phyloP scores from a whole-genome alignment of 2,329 filamentous ascomycete genomes.

The Pyrenochaeta sp. region DNA sequence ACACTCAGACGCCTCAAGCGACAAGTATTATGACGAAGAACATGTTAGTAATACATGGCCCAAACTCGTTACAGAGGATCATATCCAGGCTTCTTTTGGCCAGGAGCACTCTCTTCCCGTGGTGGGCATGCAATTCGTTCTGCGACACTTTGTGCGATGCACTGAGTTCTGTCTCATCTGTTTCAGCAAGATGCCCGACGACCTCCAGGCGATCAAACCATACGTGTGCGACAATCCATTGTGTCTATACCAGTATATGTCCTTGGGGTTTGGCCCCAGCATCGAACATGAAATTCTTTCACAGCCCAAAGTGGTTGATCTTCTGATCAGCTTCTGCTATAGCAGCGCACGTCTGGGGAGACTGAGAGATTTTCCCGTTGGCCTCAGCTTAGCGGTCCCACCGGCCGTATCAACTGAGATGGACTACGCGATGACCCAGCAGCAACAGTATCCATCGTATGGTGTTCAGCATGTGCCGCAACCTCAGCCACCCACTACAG shows the following conservation, averaged over 20 bases:
- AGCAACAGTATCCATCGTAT: slow-evolving; percentile 1
- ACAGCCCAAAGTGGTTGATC: slow-evolving; percentile 83
- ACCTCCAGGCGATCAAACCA: slow-evolving; percentile 76
- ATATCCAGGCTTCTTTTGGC: slow-evolving; percentile 50
- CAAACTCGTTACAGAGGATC: slow-evolving; percentile 59
- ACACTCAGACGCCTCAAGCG: slow-evolving; percentile 44
- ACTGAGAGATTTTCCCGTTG: slow-evolving; percentile 65
- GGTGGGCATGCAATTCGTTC: slow-evolving; percentile 74
- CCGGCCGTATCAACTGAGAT: slow-evolving; percentile 26
- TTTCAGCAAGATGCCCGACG: slow-evolving; percentile 70
- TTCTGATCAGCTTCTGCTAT: slow-evolving; percentile 85
- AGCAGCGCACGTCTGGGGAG: slow-evolving; percentile 56
- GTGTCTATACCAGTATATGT: slow-evolving; percentile 89
- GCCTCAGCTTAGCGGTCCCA: slow-evolving; percentile 65
- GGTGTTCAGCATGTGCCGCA: not conserved
- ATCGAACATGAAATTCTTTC: slow-evolving; percentile 84
- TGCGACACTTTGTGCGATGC: slow-evolving; percentile 80
- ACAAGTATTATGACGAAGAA: slow-evolving; percentile 51
- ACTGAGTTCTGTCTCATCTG: slow-evolving; percentile 90
- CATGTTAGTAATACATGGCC: slow-evolving; percentile 50
- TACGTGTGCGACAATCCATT: slow-evolving; percentile 77
- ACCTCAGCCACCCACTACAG: not conserved
- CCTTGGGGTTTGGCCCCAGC: slow-evolving; percentile 82
- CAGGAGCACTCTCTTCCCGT: slow-evolving; percentile 63
- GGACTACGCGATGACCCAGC: slow-evolving; percentile 17